Percentiles rank a stretch among this genome's conserved stretches.
phyloP scores from a whole-genome alignment of 192 early-diverging fungal species.

The Hyaloraphidium curvatum region DNA sequence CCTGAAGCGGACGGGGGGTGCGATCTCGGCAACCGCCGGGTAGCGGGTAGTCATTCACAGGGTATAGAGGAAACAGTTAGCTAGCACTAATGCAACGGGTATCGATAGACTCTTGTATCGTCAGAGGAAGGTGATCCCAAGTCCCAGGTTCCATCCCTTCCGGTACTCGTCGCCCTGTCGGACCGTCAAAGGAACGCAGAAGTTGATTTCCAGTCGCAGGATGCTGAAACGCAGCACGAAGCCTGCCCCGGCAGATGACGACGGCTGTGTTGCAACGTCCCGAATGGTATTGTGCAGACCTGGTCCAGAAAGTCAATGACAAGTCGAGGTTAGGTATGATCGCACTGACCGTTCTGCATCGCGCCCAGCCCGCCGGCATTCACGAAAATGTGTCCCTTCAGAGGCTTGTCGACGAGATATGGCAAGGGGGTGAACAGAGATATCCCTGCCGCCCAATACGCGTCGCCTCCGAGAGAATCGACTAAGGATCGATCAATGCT shows the following conservation, averaged over 20 bases:
- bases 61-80: too few relatives aligned
- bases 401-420: constrained; percentile 29
- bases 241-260: constrained; percentile 59
- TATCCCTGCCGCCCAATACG: constrained; percentile 55
- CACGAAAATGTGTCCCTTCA: constrained; percentile 69
- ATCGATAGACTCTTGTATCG: too few relatives aligned
- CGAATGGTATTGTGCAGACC: constrained; percentile 9
- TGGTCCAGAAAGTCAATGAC: constrained; percentile 3
- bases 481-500: constrained; percentile 8
- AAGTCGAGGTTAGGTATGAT: too few relatives aligned
- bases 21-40: too few relatives aligned
- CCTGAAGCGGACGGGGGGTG: too few relatives aligned
- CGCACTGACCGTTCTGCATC: constrained; percentile 24
- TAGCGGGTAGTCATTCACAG: too few relatives aligned
- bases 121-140: background rate
- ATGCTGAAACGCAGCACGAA: constrained; percentile 70
- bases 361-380: constrained; percentile 63
- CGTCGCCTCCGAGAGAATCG: constrained; percentile 78
- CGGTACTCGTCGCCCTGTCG: constrained; percentile 29
- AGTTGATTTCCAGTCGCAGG: constrained; percentile 77
- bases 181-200: constrained; percentile 57
- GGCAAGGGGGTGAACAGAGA: constrained; percentile 72
- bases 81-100: too few relatives aligned
- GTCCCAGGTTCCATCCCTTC: background rate
- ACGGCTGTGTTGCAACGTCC: constrained; percentile 36